A percentile compares a stretch with the other conserved stretches of the same genome.
Evolutionary conservation across 139 green algal genomes (phyloP).

Genomic region (Yamagishiella unicocca): DNA sequence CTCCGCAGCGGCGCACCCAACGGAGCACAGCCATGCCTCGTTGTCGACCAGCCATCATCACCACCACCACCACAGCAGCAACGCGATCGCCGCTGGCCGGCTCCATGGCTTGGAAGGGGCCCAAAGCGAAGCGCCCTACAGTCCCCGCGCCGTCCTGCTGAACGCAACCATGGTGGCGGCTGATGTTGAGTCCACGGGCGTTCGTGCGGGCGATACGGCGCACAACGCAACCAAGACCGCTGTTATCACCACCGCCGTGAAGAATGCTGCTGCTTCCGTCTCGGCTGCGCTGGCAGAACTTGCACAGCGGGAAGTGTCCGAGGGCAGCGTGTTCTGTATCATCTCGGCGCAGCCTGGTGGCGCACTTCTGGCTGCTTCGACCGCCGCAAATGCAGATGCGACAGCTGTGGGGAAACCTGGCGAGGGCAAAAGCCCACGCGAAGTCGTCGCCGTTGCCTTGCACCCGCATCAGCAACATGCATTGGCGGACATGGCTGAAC

Average conservation of each 20-base stretch:
- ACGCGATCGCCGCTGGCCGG: no score
- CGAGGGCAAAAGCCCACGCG: not conserved
- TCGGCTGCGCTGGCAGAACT: not conserved
- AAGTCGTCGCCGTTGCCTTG: not conserved
- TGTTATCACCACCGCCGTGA: not conserved
- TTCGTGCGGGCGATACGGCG: no score
- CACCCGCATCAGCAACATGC: not conserved
- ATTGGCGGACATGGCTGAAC: not conserved
- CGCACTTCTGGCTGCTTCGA: not conserved
- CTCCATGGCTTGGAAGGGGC: no score
- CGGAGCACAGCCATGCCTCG: no score
- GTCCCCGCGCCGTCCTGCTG: not conserved
- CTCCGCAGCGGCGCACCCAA: no score
- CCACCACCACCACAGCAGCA: slow-evolving; percentile 12
- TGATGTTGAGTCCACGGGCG: no score
- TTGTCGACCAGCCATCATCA: no score
- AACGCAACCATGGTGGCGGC: no score
- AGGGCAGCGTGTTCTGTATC: slow-evolving; percentile 19
- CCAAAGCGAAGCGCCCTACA: slow-evolving; percentile 9
- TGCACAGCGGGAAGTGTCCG: not conserved
- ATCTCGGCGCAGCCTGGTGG: slow-evolving; percentile 8
- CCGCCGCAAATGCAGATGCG: no score
- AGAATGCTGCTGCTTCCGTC: not conserved
- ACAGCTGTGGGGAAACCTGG: no score
- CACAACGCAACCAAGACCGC: no score